Conservation (phyloP, 371 early-diverging fungal species). For the Choanephora cucurbitarum region DNA sequence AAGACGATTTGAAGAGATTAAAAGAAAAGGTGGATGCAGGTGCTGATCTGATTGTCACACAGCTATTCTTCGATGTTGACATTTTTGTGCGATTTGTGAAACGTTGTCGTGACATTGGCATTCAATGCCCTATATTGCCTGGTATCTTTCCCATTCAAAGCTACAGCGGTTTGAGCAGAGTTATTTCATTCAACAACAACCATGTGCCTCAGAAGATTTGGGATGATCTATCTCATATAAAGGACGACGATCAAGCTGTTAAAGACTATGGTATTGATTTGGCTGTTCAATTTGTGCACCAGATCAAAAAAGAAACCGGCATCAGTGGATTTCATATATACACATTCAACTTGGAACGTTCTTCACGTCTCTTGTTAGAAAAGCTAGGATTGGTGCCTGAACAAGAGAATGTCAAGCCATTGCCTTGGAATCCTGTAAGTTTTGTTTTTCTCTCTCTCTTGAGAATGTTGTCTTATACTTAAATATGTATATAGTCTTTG, state of each 20-base stretch:
- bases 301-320: slow-evolving; percentile 68
- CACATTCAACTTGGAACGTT: slow-evolving; percentile 90
- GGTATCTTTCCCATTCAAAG: slow-evolving; percentile 96
- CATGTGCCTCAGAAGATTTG: slow-evolving; percentile 81
- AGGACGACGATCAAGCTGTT: slow-evolving; percentile 95
- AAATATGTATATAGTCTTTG: slow-evolving; percentile 44
- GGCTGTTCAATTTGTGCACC: slow-evolving; percentile 75
- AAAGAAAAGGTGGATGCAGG: slow-evolving; percentile 92
- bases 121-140: slow-evolving; percentile 88
- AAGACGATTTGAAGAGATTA: slow-evolving; percentile 75
- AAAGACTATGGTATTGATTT: slow-evolving; percentile 92
- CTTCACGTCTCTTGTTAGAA: slow-evolving; percentile 84
- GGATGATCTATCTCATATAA: slow-evolving; percentile 89
- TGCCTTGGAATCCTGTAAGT: slow-evolving; percentile 91
- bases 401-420: slow-evolving; percentile 76
- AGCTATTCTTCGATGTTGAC: slow-evolving; percentile 93
- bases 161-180: slow-evolving; percentile 81
- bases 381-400: slow-evolving; percentile 76
- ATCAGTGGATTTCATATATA: slow-evolving; percentile 80
- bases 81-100: slow-evolving; percentile 79
- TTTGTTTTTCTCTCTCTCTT: too few relatives aligned
- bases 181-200: slow-evolving; percentile 86
- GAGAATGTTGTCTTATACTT: too few relatives aligned
- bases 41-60: slow-evolving; percentile 91
- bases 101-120: slow-evolving; percentile 74